These are phyloP conservation scores for Hanseniaspora osmophila DNA, from an alignment of 805 yeast genomes.

Conservation along the genomic window DNA sequence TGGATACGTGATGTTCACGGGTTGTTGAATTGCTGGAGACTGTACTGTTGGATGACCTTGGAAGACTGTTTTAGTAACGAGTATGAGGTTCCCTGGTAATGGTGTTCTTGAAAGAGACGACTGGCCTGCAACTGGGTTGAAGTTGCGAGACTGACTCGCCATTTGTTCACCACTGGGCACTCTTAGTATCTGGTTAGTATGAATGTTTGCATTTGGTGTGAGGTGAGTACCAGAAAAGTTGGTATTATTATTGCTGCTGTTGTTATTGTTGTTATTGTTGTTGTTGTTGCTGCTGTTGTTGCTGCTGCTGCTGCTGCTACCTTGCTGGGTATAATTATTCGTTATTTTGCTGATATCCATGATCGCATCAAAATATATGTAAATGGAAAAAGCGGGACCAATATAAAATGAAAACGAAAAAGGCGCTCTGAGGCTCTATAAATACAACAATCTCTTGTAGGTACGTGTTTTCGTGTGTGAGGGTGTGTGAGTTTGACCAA, in stretches of 20 bases:
- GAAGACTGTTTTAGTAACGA: slow-evolving; percentile 4
- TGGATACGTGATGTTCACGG: slow-evolving; percentile 50
- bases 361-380: not conserved
- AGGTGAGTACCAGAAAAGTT: not conserved
- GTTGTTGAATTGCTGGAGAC: slow-evolving; percentile 1
- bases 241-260: not conserved
- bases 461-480: not conserved
- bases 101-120: too few relatives aligned
- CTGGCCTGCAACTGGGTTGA: too few relatives aligned
- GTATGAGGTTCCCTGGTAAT: slow-evolving; percentile 1
- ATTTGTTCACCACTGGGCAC: too few relatives aligned
- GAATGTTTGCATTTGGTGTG: too few relatives aligned
- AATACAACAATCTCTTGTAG: not conserved
- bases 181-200: too few relatives aligned
- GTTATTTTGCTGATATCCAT: slow-evolving; percentile 1
- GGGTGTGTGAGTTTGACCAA: not conserved
- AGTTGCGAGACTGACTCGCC: too few relatives aligned
- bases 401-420: not conserved
- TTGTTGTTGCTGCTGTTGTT: not conserved
- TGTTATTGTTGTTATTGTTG: not conserved
- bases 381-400: not conserved
- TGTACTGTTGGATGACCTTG: slow-evolving; percentile 6
- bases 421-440: not conserved
- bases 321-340: not conserved
- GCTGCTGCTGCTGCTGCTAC: not conserved